These are phyloP conservation scores for Penicillium italicum DNA, from an alignment of 2,329 filamentous ascomycete species.

Conservation along the genomic window DNA sequence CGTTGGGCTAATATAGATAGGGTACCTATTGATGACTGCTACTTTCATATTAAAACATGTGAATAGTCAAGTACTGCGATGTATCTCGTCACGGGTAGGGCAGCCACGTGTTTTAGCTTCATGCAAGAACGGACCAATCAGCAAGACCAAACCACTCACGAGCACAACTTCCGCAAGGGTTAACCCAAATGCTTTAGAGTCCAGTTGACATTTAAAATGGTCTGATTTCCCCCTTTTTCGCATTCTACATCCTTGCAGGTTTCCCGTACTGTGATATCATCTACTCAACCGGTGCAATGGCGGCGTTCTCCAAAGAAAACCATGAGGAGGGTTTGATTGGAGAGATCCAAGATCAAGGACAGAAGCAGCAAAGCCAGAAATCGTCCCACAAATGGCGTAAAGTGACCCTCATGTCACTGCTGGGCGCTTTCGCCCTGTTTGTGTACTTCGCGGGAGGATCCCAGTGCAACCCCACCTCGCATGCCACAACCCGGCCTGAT, in stretches of 20 bases:
- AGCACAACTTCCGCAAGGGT: background rate
- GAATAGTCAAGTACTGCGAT: background rate
- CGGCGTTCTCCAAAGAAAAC: background rate
- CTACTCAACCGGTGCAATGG: constrained; percentile 1
- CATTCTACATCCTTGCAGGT: background rate
- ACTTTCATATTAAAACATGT: background rate
- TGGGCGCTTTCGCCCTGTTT: constrained; percentile 6
- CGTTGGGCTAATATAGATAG: background rate
- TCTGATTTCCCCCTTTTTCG: background rate
- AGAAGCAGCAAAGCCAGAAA: background rate
- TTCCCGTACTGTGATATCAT: background rate
- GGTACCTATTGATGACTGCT: background rate
- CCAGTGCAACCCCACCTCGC: constrained; percentile 8
- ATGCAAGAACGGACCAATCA: constrained; percentile 4
- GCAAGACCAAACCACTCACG: background rate
- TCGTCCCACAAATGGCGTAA: background rate
- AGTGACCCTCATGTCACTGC: background rate
- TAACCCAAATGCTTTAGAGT: background rate
- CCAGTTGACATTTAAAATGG: constrained; percentile 6
- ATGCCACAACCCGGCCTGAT: constrained; percentile 2
- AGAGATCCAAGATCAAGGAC: background rate
- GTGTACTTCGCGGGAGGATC: constrained; percentile 2
- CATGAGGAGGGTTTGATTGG: constrained; percentile 9
- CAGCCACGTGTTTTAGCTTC: constrained; percentile 4
- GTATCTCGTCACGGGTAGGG: background rate